Base-by-base conservation (phyloP, 345 rosid genomes). In the Brassica carinata region DNA sequence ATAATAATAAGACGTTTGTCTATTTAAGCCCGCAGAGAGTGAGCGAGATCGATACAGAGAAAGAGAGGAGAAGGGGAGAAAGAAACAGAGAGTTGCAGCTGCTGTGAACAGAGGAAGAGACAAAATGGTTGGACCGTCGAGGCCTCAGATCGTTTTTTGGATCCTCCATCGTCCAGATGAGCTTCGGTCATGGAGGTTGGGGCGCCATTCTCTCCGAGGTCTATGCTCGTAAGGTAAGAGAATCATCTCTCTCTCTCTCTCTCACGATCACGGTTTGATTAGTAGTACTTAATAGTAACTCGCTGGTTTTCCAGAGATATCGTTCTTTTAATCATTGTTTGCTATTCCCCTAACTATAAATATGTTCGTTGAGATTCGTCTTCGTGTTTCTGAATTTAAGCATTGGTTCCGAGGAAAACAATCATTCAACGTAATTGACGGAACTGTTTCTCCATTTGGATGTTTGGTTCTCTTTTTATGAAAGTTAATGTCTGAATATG, bases 101-200 rank as follows among this genome's bases (percentile, higher is more conserved):
- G 43, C 30, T 2, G 66, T 36, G 58, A 71, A 63, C 71, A 70
- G 81, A 70, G 71, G 75, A 64, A 34, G 29, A 77, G 43, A 34
- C 67, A 57, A 77, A 62, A 96, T 93, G 97, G 98, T 85, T 86
- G 97, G 94, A 86, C 98, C 97, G 0, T 53, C 74, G 2, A 83
- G 99, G 77, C 97, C 97, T 67, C 98, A 90, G 87, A 90, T 96
- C 76, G 94, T 96, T 96, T 38, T 96, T 96, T 61, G 99, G 98
- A 59, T 96, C 99, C 6, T 96, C 99, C 82, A 94, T 94, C 66
- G 99, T 94, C 63, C 98, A 94, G 81, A 91, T 90, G 77, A 86
- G 98, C 87, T 96, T 87, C 83, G 87, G 92, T 82, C 91, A 90
- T 81, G 92, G 88, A 75, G 98, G 99, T 45, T 96, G 98, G 99